Evolutionary conservation across 2,329 filamentous ascomycete genomes (phyloP), one percentile per base, ranked within the genome.

Genomic region (Dactylonectria estremocensis): DNA sequence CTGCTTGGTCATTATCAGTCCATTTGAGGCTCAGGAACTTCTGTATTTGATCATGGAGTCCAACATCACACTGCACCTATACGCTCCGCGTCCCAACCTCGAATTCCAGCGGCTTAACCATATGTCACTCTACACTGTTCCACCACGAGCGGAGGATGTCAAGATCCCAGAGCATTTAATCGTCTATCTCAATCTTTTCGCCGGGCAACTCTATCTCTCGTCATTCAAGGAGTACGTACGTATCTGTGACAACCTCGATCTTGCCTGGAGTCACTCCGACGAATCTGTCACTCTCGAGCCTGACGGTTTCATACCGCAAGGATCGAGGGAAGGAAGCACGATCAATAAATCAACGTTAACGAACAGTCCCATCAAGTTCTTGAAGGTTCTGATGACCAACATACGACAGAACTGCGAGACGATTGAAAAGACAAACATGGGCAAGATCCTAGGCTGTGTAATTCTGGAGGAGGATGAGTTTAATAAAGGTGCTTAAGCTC

Each of bases 131-230:
- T 77, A 74, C 57, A 59, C 50, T 0, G n/a, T 77, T 0, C 69
- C 74, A 1, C 31, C 49, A 11, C 46, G 43, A 2, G 2, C 22
- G 2, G 8, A 1, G 0, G 33, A 33, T 3, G 3, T 3, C 2
- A 3, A 9, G 0, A 37, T 61, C 2, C 14, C 10, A 0, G 14
- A 55, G 67, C 61, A 45, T 75, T 80, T 87, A 0, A 76, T 80
- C 0, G 78, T 82, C 0, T 82, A 88, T 63, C 82, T 94, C 0
- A 91, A 92, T 49, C 78, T 94, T 0, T 93, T 94, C 61, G 83
- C 92, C 0, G 92, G 92, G 0, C 90, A 92, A 61, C 82, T 93
- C 0, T 94, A 93, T 70, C 81, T 93, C 10, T 77, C 75, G 0
- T 84, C 82, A 0, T 87, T 83, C 49, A 65, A 79, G 0, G 86